These are phyloP conservation scores for Fraxinus platypoda DNA, from an alignment of 305 asterid genomes.

Conservation along the genomic window DNA sequence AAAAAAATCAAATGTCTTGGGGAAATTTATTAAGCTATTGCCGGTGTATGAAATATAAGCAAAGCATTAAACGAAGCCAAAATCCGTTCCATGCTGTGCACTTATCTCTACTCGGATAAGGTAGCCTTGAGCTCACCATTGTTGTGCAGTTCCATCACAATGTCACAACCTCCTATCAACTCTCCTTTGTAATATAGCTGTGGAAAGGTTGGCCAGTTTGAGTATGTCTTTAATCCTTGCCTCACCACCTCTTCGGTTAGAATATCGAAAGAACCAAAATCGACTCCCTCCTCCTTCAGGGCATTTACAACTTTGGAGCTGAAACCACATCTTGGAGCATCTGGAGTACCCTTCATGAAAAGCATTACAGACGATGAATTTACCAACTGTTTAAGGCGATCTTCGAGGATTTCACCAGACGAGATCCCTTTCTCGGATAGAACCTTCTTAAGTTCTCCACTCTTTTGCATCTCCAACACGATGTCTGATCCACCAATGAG, in stretches of 20 bases:
- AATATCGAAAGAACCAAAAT: slow-evolving; percentile 85
- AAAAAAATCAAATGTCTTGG: not conserved
- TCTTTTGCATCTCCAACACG: slow-evolving; percentile 94
- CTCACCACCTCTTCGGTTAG: slow-evolving; percentile 81
- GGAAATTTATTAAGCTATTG: not conserved
- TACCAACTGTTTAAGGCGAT: slow-evolving; percentile 58
- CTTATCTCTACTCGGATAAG: slow-evolving; percentile 50
- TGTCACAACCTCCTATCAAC: slow-evolving; percentile 93
- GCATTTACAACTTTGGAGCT: slow-evolving; percentile 94
- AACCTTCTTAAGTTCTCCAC: slow-evolving; percentile 82
- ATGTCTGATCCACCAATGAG: slow-evolving; percentile 97
- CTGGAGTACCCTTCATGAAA: slow-evolving; percentile 89
- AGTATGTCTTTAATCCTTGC: slow-evolving; percentile 79
- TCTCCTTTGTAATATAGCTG: slow-evolving; percentile 96
- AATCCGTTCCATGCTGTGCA: not conserved
- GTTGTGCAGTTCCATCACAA: slow-evolving; percentile 67
- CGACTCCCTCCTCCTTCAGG: slow-evolving; percentile 64
- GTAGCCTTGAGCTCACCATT: slow-evolving; percentile 70
- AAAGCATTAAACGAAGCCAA: not conserved
- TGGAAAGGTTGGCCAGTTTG: slow-evolving; percentile 98
- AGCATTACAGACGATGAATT: slow-evolving; percentile 69
- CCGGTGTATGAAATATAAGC: not conserved
- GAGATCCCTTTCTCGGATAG: slow-evolving; percentile 63
- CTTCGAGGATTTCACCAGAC: slow-evolving; percentile 44
- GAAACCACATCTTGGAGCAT: slow-evolving; percentile 81